Conservation (phyloP, 2,329 filamentous ascomycete species). For the Aureobasidium pullulans region DNA sequence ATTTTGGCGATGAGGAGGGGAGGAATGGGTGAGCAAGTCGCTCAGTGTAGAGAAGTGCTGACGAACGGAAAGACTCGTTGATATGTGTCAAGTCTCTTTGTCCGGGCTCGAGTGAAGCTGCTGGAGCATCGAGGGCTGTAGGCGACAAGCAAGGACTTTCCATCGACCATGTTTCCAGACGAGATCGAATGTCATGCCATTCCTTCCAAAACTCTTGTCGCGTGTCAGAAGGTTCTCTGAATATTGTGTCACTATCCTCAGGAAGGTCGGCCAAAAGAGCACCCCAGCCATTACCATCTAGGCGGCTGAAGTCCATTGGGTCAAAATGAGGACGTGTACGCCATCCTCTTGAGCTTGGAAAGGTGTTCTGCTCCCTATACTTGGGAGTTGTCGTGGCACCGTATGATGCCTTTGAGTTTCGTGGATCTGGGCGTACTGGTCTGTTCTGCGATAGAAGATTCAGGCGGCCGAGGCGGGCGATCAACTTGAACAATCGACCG, state of each 20-base stretch:
- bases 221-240: constrained; percentile 43
- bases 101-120: constrained; percentile 31
- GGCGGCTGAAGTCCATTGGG: constrained; percentile 43
- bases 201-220: constrained; percentile 66
- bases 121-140: constrained; percentile 36
- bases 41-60: constrained; percentile 82
- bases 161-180: constrained; percentile 76
- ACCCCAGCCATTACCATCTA: constrained; percentile 62
- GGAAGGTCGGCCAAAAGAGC: constrained; percentile 40
- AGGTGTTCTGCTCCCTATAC: background rate
- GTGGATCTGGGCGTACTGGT: constrained; percentile 35
- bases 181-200: constrained; percentile 71
- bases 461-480: constrained; percentile 73
- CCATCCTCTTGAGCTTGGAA: background rate
- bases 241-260: constrained; percentile 35
- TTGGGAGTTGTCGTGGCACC: background rate
- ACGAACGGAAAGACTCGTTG: constrained; percentile 83
- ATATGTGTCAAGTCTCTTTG: constrained; percentile 74
- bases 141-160: constrained; percentile 2
- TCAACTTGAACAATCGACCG: constrained; percentile 74
- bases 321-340: constrained; percentile 9
- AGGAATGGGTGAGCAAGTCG: constrained; percentile 71
- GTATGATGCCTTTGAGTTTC: constrained; percentile 6
- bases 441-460: constrained; percentile 72
- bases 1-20: constrained; percentile 65